Conservation (phyloP, 371 early-diverging fungal genomes). For the Mortierella sp. region DNA sequence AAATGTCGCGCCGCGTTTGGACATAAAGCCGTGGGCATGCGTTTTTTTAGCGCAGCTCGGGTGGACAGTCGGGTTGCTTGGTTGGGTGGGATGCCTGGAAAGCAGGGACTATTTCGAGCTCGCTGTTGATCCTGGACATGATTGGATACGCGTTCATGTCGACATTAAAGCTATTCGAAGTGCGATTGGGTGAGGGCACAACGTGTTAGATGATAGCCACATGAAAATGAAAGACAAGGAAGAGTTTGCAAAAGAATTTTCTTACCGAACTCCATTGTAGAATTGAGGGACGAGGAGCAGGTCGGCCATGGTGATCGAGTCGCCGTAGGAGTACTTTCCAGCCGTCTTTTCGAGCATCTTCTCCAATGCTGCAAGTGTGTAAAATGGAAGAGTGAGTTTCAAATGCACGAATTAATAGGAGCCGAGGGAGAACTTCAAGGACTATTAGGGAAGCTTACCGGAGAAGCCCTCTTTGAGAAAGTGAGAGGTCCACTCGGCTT, state of each 20-base stretch:
- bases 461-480: slow-evolving; percentile 76
- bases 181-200: not conserved
- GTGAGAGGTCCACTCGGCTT: slow-evolving; percentile 70
- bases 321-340: slow-evolving; percentile 87
- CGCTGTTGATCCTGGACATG: slow-evolving; percentile 70
- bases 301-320: slow-evolving; percentile 89
- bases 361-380: slow-evolving; percentile 69
- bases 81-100: slow-evolving; percentile 79
- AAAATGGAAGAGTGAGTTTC: not conserved
- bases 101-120: slow-evolving; percentile 68
- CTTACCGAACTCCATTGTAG: slow-evolving; percentile 79
- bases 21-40: not conserved
- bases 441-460: slow-evolving; percentile 53
- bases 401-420: not conserved
- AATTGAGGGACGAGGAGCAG: slow-evolving; percentile 85
- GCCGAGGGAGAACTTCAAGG: not conserved
- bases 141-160: slow-evolving; percentile 80
- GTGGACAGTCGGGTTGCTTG: slow-evolving; percentile 81
- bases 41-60: slow-evolving; percentile 37
- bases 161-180: slow-evolving; percentile 65
- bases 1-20: not conserved
- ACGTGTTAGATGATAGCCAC: too few relatives aligned
- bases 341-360: slow-evolving; percentile 65
- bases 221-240: too few relatives aligned
- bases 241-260: too few relatives aligned